Base-by-base conservation (phyloP, 768 basidiomycete genomes). In the Scleroderma bovista region DNA sequence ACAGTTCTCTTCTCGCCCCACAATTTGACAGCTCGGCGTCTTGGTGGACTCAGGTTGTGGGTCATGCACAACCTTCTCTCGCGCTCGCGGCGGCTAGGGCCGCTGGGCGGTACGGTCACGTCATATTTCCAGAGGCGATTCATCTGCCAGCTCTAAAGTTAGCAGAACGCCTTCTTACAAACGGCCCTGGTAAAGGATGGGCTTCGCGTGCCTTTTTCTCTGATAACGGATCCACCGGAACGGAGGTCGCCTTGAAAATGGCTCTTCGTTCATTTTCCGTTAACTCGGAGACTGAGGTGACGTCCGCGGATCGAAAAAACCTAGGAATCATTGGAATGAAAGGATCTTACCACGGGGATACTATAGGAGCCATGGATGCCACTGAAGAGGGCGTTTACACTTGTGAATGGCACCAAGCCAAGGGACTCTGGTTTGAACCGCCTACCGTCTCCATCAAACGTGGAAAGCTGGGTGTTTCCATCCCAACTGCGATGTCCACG, bases 161-260 rank as follows among this genome's bases (percentile, higher is more conserved):
- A 19, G 84, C 92, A 1, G 94, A 97, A 61, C 78, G 79, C 17
- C 74, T 97, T 19, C 67, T 95, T 16, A 64, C 72, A 23, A 62
- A 77, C 22, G 90, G 88, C 2, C 93, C 94, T 3, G 95, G 95
- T 0, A 77, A 75, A 51, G 88, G 86, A 2, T 98, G 95, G 95
- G 95, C 95, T 1, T 77, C 81, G 8, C 80, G 91, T 17, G 95
- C 82, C 3, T 97, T 95, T 70, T 92, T 88, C 68, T 90, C 89
- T 6, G 95, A 98, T 61, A 87, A 98, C 56, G 95, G 95, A 13
- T 91, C 92, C 19, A 97, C 95, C 0, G 95, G 84, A 7, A 94
- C 95, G 84, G 95, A 97, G 64, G 86, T 95, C n/a, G 95, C 92
- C 11, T 70, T 98, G 51, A 98, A 98, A 68, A 97, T 98, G 95